Conservation (phyloP, 83 land plant genomes). For the Thuja plicata region DNA sequence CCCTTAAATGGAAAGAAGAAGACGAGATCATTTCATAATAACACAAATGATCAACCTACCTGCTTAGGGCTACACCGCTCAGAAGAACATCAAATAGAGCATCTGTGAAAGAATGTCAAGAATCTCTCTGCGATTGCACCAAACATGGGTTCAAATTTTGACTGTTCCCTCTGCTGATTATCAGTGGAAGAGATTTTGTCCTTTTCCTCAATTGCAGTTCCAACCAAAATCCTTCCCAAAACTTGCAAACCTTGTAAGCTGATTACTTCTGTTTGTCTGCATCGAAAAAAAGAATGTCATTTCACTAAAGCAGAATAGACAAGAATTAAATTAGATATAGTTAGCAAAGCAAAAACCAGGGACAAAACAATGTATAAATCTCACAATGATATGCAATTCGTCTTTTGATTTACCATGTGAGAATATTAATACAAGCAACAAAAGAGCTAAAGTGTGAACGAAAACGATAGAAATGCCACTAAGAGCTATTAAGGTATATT, state of each 20-base stretch:
- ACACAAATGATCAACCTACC: slow-evolving; percentile 34
- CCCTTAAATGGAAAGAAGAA: background rate
- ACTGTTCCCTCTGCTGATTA: slow-evolving; percentile 27
- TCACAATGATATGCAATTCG: background rate
- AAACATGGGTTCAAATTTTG: slow-evolving; percentile 47
- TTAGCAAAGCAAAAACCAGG: background rate
- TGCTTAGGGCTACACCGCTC: slow-evolving; percentile 94
- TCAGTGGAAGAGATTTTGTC: slow-evolving; percentile 48
- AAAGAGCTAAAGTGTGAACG: no score
- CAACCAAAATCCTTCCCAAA: slow-evolving; percentile 74
- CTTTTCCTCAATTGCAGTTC: slow-evolving; percentile 62
- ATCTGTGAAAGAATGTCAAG: slow-evolving; percentile 74
- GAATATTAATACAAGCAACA: background rate
- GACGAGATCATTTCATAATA: background rate
- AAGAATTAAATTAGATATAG: background rate
- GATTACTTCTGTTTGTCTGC: slow-evolving; percentile 79
- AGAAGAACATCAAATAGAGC: slow-evolving; percentile 90
- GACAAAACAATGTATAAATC: background rate
- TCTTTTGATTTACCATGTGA: background rate
- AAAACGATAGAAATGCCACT: no score
- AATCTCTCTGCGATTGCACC: slow-evolving; percentile 62
- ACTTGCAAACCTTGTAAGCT: slow-evolving; percentile 86
- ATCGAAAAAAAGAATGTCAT: background rate
- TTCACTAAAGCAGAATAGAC: background rate
- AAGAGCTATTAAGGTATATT: no score